Percentiles rank a stretch among this genome's conserved stretches.
Conservation (phyloP, 768 basidiomycete species). For the Grammothele lineata region DNA sequence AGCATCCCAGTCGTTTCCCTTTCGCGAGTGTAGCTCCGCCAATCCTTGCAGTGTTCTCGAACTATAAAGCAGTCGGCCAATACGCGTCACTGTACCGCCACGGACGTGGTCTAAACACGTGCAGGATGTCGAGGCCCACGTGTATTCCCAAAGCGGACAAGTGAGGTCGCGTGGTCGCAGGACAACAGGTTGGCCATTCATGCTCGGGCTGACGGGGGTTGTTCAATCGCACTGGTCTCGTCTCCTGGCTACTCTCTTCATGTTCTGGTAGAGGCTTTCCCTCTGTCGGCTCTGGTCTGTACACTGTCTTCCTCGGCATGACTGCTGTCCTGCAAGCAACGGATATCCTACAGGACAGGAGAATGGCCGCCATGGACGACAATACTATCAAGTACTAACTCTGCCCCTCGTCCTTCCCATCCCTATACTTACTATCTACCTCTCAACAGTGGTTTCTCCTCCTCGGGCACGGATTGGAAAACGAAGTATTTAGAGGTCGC, state of each 20-base stretch:
- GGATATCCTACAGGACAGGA: slow-evolving; percentile 55
- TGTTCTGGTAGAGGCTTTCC: slow-evolving; percentile 10
- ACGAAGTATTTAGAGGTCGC: slow-evolving; percentile 77
- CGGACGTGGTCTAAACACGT: no score
- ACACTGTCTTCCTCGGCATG: slow-evolving; percentile 15
- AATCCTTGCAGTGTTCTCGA: no score
- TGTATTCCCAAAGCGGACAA: no score
- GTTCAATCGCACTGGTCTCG: slow-evolving; percentile 14
- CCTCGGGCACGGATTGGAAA: slow-evolving; percentile 65
- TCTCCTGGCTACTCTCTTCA: slow-evolving; percentile 7
- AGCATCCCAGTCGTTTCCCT: no score
- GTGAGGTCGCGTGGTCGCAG: no score
- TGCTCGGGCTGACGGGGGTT: slow-evolving; percentile 15
- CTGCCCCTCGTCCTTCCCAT: slow-evolving; percentile 6
- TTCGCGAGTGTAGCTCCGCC: no score
- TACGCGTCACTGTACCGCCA: no score
- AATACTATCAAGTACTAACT: slow-evolving; percentile 50
- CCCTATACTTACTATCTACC: not conserved
- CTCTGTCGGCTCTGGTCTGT: slow-evolving; percentile 11
- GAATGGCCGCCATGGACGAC: slow-evolving; percentile 61
- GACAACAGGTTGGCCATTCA: slow-evolving; percentile 22
- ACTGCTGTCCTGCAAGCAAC: slow-evolving; percentile 59
- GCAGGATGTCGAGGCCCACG: no score
- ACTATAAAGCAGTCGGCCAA: no score
- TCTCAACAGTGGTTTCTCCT: slow-evolving; percentile 45